Evolutionary conservation across 345 rosid species (phyloP).

Genomic region (sweet orange (Citrus sinensis)): DVS_A1.0 CM039163.1:48861001-48861500

Average conservation of each 20-base stretch:
- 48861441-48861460: neutral
- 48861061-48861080: neutral
- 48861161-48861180: neutral
- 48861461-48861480: neutral
- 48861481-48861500: neutral
- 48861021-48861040: neutral
- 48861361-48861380: neutral
- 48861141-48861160: neutral
- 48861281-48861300: neutral
- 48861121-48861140: neutral
- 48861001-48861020: neutral
- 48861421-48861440: neutral
- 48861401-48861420: neutral
- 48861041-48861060: neutral
- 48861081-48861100: no score
- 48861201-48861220: conserved; percentile 13
- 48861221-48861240: neutral
- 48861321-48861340: neutral
- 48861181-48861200: conserved; percentile 12
- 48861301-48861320: neutral
- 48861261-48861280: neutral
- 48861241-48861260: neutral
- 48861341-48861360: neutral
- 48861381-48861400: neutral
- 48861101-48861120: neutral